Evolutionary conservation across 2,329 filamentous ascomycete species (phyloP), one percentile per base, ranked within the genome.

Genomic region (Ophiocordyceps camponoti-rufipedis): DNA sequence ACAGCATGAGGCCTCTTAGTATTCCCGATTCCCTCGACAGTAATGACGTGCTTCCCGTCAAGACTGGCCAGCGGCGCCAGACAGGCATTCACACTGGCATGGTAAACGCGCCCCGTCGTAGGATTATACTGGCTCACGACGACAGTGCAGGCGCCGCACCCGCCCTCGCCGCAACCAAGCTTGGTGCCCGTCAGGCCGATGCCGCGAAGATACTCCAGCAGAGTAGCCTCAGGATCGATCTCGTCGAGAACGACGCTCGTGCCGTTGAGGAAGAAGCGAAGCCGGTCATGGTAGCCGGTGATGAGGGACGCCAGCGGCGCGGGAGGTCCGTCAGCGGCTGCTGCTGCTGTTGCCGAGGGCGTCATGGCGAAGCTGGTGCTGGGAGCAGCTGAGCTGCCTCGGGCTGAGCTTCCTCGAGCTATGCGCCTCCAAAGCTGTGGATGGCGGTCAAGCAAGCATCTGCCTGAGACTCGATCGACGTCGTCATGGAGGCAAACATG

Each of bases 41-140:
- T 98, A 58, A 98, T 88, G 56, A 96, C 86, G 72, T 98, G 91
- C 61, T 98, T 98, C 41, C 91, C 91, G 60, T 96, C 91, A 41
- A 96, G 75, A 55, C 87, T 94, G 52, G 87, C 84, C 42, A 98
- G 72, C 7, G 91, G 91, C 11, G 91, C 89, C 45, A 98, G 70
- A 60, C 91, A 98, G 40, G 91, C 91, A 60, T 98, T 98, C 48
- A 96, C 85, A 45, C 85, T 93, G 47, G 91, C 91, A 69, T 98
- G 89, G 58, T 96, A 96, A 54, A 96, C 85, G 59, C 84, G 75
- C 56, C 85, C 85, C 6, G 88, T 95, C 4, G 86, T 94, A 1
- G 87, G 87, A 57, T 96, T 96, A 58, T 82, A 81, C 61, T 96
- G 88, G 50, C 86, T 94, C 39, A 98, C 74, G 29, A 98, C 88